Evolutionary conservation across 176 grass and related monocot species (phyloP).

Genomic region (Elaeis guineensis): DNA sequence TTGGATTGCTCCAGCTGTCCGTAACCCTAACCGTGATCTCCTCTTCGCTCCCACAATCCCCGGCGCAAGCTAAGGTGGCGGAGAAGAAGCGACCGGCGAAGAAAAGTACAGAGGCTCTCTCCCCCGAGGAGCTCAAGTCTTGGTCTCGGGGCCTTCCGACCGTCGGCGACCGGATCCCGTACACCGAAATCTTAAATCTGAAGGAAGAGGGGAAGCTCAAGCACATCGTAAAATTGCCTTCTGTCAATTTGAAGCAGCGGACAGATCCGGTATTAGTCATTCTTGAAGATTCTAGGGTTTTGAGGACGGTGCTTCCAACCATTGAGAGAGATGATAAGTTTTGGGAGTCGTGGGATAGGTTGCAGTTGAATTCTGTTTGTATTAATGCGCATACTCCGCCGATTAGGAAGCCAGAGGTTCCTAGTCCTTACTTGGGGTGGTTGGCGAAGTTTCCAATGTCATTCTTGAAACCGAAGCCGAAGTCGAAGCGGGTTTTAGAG

Average conservation of each 20-base stretch:
- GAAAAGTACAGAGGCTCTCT: constrained; percentile 5
- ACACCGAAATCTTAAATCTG: constrained; percentile 19
- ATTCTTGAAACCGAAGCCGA: constrained; percentile 21
- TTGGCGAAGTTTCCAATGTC: constrained; percentile 6
- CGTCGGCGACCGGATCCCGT: constrained; percentile 14
- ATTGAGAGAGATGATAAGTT: constrained; percentile 19
- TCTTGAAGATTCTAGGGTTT: constrained; percentile 20
- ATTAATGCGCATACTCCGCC: constrained; percentile 27
- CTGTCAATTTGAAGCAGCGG: constrained; percentile 9
- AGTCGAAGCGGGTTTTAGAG: constrained; percentile 20
- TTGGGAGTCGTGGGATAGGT: constrained; percentile 22
- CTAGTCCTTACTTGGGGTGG: constrained; percentile 22
- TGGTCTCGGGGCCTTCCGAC: constrained; percentile 22
- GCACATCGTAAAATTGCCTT: constrained; percentile 21
- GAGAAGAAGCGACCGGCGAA: constrained; percentile 21
- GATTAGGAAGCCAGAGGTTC: constrained; percentile 11
- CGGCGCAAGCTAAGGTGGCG: constrained; percentile 9
- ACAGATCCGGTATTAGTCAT: constrained; percentile 8
- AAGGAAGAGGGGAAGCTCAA: constrained; percentile 16
- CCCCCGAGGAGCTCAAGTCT: constrained; percentile 11
- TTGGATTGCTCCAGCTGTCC: constrained; percentile 4
- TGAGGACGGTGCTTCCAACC: constrained; percentile 17
- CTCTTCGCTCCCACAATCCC: constrained; percentile 5
- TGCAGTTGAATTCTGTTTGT: constrained; percentile 24
- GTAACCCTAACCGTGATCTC: constrained; percentile 15